These are phyloP conservation scores for Paraphaeosphaeria minitans DNA, from an alignment of 2,329 filamentous ascomycete genomes.

Conservation along the genomic window DNA sequence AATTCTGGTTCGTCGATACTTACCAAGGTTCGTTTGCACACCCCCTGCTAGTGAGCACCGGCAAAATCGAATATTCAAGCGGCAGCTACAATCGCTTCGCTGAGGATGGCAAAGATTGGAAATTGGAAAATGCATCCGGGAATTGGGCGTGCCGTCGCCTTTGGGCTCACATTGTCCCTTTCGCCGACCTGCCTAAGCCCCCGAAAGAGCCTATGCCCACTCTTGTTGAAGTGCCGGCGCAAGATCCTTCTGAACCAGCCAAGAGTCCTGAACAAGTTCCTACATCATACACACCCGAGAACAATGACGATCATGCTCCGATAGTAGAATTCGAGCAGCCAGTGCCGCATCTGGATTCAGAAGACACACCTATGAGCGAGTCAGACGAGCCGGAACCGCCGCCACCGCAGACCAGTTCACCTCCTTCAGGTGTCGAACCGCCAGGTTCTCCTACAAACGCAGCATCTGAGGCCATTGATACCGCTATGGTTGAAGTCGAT, in stretches of 20 bases:
- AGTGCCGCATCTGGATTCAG: conserved; percentile 19
- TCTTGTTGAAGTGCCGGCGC: conserved; percentile 2
- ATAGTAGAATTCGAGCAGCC: conserved; percentile 10
- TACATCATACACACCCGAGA: conserved; percentile 2
- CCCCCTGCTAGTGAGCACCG: conserved; percentile 38
- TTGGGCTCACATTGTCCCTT: conserved; percentile 42
- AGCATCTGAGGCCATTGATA: conserved; percentile 20
- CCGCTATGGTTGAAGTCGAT: conserved; percentile 32
- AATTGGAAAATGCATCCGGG: conserved; percentile 27
- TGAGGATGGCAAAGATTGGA: conserved; percentile 32
- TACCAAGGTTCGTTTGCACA: conserved; percentile 34
- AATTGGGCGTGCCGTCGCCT: conserved; percentile 31
- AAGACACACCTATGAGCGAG: conserved; percentile 49
- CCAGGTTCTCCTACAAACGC: not conserved
- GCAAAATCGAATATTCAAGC: conserved; percentile 40
- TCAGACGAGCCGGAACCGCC: conserved; percentile 32
- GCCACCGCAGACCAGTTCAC: conserved; percentile 8
- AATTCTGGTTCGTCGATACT: conserved; percentile 48
- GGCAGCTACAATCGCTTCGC: conserved; percentile 34
- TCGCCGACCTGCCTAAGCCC: conserved; percentile 37
- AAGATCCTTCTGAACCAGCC: not conserved
- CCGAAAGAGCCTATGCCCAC: conserved; percentile 24
- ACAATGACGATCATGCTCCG: conserved; percentile 2
- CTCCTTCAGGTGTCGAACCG: conserved; percentile 12
- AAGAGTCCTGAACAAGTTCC: not conserved